Base-by-base conservation (phyloP, 441 rosid species). In the Pelargonium fulgidum region DNA sequence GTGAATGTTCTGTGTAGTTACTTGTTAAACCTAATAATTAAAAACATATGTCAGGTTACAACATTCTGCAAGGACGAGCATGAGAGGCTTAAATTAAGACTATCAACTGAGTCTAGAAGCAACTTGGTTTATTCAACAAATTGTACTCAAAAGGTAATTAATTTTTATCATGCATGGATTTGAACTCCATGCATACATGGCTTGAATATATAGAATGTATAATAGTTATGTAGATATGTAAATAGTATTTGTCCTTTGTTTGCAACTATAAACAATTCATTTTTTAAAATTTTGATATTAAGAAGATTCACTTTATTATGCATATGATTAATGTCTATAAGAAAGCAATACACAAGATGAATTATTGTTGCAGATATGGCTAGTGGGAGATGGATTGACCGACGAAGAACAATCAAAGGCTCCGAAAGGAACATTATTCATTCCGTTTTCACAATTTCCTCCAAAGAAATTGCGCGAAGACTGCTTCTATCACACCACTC, bases 371-470 rank as follows among this genome's bases (percentile, higher is more conserved):
- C 58, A 80, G 83, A 74, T 70, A 73, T 89, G 93, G 93, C 47
- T 91, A 44, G 85, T 81, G 33, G 89, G 87, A 16, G 87, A 83
- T 22, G 88, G 74, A 64, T 65, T 89, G 68, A 74, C 10, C 0
- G 73, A 82, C 65, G 81, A 78, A 67, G 87, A 87, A 12, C 95
- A 87, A 22, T 67, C 44, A 26, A 81, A 80, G 72, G 95, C 97
- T 59, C 64, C 63, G 24, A 69, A 75, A 79, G 90, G 88, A 71
- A 82, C 97, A 12, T 12, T 83, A 1, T 87, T 91, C 69, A 83
- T 89, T 20, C 96, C 92, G 0, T 72, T 83, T 62, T 83, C 91
- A 0, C 84, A 81, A 17, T 79, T 88, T 22, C 86, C 89, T 19
- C 88, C 84, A 0, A 75, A 77, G 61, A 77, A 83, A 74, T 4